Conservation (phyloP, 371 early-diverging fungal genomes). For the Cladochytrium tenue region DNA sequence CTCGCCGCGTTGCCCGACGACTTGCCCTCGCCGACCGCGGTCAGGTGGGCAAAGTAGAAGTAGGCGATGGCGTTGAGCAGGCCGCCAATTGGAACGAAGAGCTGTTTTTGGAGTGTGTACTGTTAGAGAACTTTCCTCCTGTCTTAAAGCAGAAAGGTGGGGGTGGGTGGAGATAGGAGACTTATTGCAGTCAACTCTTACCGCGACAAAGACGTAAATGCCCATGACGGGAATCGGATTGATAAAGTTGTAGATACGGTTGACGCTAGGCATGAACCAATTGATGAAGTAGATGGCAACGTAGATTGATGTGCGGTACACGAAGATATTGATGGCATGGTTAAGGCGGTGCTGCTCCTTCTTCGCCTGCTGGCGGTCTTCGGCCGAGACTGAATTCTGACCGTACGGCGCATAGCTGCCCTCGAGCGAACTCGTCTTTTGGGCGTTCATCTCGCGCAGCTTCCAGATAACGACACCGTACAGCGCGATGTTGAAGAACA, state of each 20-base stretch:
- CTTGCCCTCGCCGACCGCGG: too few relatives aligned
- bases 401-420: not conserved
- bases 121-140: not conserved
- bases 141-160: not conserved
- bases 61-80: not conserved
- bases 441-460: not conserved
- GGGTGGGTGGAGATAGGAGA: not conserved
- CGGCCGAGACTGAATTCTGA: too few relatives aligned
- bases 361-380: too few relatives aligned
- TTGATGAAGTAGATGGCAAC: not conserved
- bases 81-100: not conserved
- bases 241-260: not conserved
- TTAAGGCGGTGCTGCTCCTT: too few relatives aligned
- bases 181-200: not conserved
- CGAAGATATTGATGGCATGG: not conserved
- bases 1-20: too few relatives aligned
- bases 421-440: not conserved
- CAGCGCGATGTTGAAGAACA: not conserved
- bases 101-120: not conserved
- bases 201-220: not conserved
- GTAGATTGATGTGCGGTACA: not conserved
- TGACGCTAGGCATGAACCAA: not conserved
- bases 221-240: not conserved
- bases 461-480: not conserved
- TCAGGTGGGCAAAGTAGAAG: not conserved